Evolutionary conservation across 2,329 filamentous ascomycete genomes (phyloP).

Genomic region (Xylaria digitata): DNA sequence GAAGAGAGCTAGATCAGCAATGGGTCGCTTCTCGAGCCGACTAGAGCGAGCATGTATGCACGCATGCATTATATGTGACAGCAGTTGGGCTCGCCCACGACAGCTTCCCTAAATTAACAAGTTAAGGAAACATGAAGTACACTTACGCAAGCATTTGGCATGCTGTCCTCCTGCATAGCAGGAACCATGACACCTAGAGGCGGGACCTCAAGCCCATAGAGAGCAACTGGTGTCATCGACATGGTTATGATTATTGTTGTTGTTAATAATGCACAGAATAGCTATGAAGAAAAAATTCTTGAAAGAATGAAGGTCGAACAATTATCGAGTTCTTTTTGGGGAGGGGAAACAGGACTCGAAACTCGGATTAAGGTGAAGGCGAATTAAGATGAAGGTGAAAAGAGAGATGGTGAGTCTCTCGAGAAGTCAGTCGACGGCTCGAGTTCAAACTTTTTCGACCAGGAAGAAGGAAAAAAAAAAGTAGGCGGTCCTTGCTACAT

Average conservation of each 20-base stretch:
- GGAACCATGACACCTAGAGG: conserved; percentile 85
- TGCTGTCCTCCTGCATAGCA: conserved; percentile 72
- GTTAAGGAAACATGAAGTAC: not conserved
- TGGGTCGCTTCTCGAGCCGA: not conserved
- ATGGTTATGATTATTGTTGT: conserved; percentile 53
- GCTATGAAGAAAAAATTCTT: conserved; percentile 5
- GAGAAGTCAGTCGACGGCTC: conserved; percentile 3
- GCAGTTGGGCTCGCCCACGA: not conserved
- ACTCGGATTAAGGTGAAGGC: conserved; percentile 19
- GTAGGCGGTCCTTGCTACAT: conserved; percentile 39
- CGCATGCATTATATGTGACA: not conserved
- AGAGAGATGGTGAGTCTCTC: conserved; percentile 14
- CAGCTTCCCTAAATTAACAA: not conserved
- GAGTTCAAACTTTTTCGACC: conserved; percentile 37
- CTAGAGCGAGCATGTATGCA: not conserved
- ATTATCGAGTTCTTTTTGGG: conserved; percentile 1
- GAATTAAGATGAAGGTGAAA: conserved; percentile 18
- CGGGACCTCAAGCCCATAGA: conserved; percentile 94
- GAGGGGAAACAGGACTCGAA: conserved; percentile 5
- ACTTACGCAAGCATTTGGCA: conserved; percentile 81
- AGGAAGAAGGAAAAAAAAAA: conserved; percentile 40
- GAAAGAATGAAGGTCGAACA: not conserved
- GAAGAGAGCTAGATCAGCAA: conserved; percentile 46
- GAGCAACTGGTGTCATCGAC: conserved; percentile 74
- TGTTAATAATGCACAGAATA: conserved; percentile 25